Conservation (phyloP, 1,284 basidiomycete species). For the Trametes versicolor region DNA sequence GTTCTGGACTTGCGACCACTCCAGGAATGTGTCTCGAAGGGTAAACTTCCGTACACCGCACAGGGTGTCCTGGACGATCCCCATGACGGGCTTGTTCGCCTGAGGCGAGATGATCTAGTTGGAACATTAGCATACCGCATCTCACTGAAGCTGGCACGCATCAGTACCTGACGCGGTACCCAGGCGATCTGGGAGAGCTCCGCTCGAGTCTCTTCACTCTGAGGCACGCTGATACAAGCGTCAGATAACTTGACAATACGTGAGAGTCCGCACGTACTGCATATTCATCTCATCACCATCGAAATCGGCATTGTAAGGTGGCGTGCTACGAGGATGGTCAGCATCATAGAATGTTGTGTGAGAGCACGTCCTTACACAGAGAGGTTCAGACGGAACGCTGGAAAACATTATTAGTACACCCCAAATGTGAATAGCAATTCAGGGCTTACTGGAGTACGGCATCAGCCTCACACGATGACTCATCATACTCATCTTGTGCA, state of each 20-base stretch:
- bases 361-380: constrained; percentile 81
- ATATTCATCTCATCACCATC: constrained; percentile 99
- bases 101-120: constrained; percentile 97
- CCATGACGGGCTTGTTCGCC: constrained; percentile 99
- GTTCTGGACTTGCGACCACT: constrained; percentile 96
- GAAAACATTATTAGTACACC: constrained; percentile 34
- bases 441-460: constrained; percentile 93
- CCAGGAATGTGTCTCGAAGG: constrained; percentile 92
- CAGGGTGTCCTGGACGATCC: constrained; percentile 98
- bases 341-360: constrained; percentile 8
- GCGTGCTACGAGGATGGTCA: constrained; percentile 61
- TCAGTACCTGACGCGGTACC: constrained; percentile 91
- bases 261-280: constrained; percentile 68
- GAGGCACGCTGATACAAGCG: constrained; percentile 78
- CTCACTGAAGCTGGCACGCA: constrained; percentile 9
- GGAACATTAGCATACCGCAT: neutral
- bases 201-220: constrained; percentile 98
- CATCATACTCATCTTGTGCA: constrained; percentile 99
- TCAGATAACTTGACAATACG: neutral
- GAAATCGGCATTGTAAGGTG: constrained; percentile 97
- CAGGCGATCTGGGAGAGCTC: constrained; percentile 98
- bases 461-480: constrained; percentile 97
- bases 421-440: neutral
- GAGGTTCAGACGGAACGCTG: constrained; percentile 95
- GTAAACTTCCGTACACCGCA: constrained; percentile 99